Conservation (phyloP, 352 stramenopile species). For the Globisporangium parvum region DNA sequence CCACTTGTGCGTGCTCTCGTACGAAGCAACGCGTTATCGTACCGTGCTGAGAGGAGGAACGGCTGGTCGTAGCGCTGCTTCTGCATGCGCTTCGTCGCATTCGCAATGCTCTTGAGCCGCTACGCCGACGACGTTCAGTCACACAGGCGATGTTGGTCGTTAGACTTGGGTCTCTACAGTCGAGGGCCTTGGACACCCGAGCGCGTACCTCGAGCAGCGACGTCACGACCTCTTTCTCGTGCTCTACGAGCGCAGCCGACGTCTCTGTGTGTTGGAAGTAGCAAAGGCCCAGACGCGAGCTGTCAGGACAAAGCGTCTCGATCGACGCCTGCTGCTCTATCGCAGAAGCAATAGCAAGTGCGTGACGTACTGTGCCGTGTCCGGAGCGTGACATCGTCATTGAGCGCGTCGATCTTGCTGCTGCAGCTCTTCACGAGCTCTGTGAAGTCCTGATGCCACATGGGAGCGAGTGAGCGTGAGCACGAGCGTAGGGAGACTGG, state of each 20-base stretch:
- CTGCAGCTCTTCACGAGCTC: conserved; percentile 73
- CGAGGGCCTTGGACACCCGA: neutral
- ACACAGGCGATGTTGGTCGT: neutral
- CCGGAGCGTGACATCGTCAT: conserved; percentile 20
- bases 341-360: neutral
- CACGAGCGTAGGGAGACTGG: neutral
- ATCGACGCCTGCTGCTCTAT: neutral
- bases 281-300: neutral
- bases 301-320: neutral
- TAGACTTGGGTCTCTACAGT: neutral
- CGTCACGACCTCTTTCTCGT: conserved; percentile 66
- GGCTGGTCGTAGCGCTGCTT: conserved; percentile 59
- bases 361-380: conserved; percentile 8
- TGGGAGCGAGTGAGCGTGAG: conserved; percentile 17
- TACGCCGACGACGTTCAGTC: conserved; percentile 11
- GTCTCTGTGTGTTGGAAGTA: conserved; percentile 10
- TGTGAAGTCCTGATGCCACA: conserved; percentile 40
- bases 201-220: conserved; percentile 55
- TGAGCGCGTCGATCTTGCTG: conserved; percentile 48
- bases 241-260: conserved; percentile 24
- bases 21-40: neutral
- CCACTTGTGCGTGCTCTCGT: neutral
- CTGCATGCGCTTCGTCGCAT: conserved; percentile 65
- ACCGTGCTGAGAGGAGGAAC: conserved; percentile 63
- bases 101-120: conserved; percentile 60